Percentiles rank a stretch among this genome's conserved stretches.
phyloP scores from a whole-genome alignment of 352 stramenopile genomes.

The Globisporangium emineosum region DNA sequence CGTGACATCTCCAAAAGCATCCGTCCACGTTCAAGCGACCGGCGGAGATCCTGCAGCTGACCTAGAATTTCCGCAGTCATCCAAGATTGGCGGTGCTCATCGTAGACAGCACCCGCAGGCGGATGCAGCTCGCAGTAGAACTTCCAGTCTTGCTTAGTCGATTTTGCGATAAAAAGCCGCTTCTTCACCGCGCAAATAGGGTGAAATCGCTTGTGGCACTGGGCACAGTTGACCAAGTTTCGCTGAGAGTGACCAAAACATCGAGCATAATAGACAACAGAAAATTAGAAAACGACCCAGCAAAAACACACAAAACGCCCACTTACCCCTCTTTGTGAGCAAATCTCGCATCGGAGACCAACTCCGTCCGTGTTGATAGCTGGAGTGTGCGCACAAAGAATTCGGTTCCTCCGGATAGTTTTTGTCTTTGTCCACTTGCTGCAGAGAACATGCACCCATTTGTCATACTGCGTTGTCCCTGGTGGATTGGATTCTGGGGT shows the following conservation, averaged over 20 bases:
- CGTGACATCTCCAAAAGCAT: slow-evolving; percentile 86
- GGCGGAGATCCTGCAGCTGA: slow-evolving; percentile 72
- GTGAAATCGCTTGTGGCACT: slow-evolving; percentile 69
- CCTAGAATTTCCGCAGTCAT: slow-evolving; percentile 71
- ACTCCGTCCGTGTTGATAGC: slow-evolving; percentile 21
- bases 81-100: slow-evolving; percentile 70
- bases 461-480: slow-evolving; percentile 20
- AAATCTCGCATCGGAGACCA: slow-evolving; percentile 55
- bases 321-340: slow-evolving; percentile 42
- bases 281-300: neutral
- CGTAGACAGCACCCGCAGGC: slow-evolving; percentile 62
- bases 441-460: slow-evolving; percentile 81
- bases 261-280: slow-evolving; percentile 13
- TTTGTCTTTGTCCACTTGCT: slow-evolving; percentile 73
- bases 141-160: slow-evolving; percentile 61
- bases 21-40: slow-evolving; percentile 71
- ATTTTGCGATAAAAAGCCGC: slow-evolving; percentile 58
- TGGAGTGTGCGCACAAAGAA: slow-evolving; percentile 49
- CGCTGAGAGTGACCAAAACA: slow-evolving; percentile 27
- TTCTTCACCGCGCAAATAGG: slow-evolving; percentile 70
- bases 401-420: slow-evolving; percentile 58
- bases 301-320: neutral
- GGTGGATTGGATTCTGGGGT: neutral
- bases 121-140: slow-evolving; percentile 77
- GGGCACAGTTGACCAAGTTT: slow-evolving; percentile 46